phyloP scores from a whole-genome alignment of 164 flowering plant genomes.

The Vitis cinerea region DNA sequence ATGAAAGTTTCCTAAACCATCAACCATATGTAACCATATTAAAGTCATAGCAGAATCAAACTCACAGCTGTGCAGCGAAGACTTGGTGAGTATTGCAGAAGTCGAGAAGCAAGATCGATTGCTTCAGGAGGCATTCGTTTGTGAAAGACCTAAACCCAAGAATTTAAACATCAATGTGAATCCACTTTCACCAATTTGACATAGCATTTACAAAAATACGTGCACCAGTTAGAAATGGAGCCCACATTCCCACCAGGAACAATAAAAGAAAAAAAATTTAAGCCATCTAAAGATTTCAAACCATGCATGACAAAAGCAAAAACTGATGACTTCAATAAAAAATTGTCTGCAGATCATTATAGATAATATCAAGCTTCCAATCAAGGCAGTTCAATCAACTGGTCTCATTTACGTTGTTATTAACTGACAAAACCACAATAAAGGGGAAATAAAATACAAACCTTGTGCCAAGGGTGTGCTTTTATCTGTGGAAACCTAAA shows the following conservation, averaged over 20 bases:
- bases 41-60: slow-evolving; percentile 1
- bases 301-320: too few species aligned
- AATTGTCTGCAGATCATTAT: background rate
- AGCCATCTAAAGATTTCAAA: too few species aligned
- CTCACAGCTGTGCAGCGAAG: slow-evolving; percentile 72
- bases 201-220: background rate
- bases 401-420: too few species aligned
- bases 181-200: background rate
- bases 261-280: background rate
- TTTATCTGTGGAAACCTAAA: slow-evolving; percentile 73
- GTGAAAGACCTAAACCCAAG: slow-evolving; percentile 45
- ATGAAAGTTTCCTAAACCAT: background rate
- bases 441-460: slow-evolving; percentile 12
- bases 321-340: background rate
- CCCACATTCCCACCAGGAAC: background rate
- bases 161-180: background rate
- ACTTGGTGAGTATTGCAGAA: slow-evolving; percentile 68
- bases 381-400: too few species aligned
- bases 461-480: slow-evolving; percentile 82
- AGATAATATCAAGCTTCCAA: too few species aligned
- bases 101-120: slow-evolving; percentile 64
- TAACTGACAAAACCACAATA: background rate
- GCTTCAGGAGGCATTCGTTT: slow-evolving; percentile 76
- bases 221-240: background rate
- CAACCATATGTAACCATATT: background rate